Conservation (phyloP, 2,329 filamentous ascomycete genomes). For the Aspergillus ibericus region DNA sequence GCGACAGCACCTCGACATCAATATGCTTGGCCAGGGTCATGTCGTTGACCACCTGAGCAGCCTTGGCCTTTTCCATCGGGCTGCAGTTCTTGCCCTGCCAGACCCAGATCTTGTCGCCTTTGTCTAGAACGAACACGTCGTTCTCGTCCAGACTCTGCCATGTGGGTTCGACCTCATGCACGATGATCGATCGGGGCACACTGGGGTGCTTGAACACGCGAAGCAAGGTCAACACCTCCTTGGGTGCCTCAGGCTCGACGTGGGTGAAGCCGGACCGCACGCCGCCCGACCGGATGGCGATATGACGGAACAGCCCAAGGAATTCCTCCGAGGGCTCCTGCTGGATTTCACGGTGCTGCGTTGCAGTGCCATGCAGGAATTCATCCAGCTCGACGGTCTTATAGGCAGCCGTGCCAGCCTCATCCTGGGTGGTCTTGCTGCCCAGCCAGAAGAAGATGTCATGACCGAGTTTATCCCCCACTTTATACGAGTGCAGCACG, state of each 20-base stretch:
- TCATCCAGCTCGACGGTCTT: constrained; percentile 71
- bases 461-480: constrained; percentile 55
- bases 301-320: constrained; percentile 58
- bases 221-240: constrained; percentile 55
- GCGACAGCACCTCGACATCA: constrained; percentile 65
- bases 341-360: constrained; percentile 66
- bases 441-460: constrained; percentile 73
- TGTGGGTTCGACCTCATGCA: constrained; percentile 63
- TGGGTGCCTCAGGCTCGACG: constrained; percentile 53
- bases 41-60: constrained; percentile 63
- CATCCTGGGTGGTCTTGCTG: constrained; percentile 64
- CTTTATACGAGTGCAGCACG: constrained; percentile 56
- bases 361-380: constrained; percentile 61
- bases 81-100: constrained; percentile 67
- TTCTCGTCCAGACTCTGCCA: constrained; percentile 63
- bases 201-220: constrained; percentile 63
- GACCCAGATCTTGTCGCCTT: constrained; percentile 64
- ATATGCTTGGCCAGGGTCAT: constrained; percentile 60
- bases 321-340: constrained; percentile 60
- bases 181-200: constrained; percentile 53
- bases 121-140: constrained; percentile 68
- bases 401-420: constrained; percentile 67
- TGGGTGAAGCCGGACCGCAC: constrained; percentile 64
- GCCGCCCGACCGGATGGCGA: constrained; percentile 62
- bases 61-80: constrained; percentile 69